Conservation (phyloP, 768 basidiomycete species). For the Suillus subaureus region DNA sequence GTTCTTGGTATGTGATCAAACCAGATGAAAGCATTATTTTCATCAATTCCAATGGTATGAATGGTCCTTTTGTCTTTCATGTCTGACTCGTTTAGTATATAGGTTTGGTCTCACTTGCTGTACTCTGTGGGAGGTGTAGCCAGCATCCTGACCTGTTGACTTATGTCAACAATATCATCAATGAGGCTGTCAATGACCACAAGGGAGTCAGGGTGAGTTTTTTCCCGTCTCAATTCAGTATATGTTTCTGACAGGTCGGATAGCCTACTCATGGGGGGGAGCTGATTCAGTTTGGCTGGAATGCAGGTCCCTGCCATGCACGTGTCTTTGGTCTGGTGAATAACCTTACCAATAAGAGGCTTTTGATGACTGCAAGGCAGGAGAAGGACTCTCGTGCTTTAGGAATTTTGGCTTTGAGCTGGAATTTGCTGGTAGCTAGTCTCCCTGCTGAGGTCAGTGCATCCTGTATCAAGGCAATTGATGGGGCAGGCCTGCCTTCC, state of each 20-base stretch:
- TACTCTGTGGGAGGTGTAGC: not conserved
- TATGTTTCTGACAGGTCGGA: not conserved
- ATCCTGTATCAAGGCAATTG: not conserved
- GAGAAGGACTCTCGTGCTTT: not conserved
- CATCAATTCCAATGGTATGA: not conserved
- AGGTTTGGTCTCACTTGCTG: not conserved
- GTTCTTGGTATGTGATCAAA: not conserved
- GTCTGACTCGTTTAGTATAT: not conserved
- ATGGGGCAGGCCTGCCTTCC: not conserved
- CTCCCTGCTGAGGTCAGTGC: not conserved
- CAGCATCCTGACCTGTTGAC: not conserved
- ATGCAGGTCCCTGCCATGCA: not conserved
- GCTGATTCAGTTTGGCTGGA: not conserved
- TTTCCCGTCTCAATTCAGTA: not conserved
- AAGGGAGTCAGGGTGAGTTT: not conserved
- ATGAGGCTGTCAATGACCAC: not conserved
- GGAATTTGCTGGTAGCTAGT: not conserved
- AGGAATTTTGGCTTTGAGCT: not conserved
- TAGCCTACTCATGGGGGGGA: constrained; percentile 1
- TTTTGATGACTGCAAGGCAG: not conserved
- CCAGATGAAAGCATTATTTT: not conserved
- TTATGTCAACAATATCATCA: not conserved
- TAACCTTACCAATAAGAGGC: not conserved
- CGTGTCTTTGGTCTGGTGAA: constrained; percentile 8
- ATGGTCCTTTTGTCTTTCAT: not conserved